Evolutionary conservation across 352 stramenopile genomes (phyloP).

Genomic region (Phytophthora vignae): DNA sequence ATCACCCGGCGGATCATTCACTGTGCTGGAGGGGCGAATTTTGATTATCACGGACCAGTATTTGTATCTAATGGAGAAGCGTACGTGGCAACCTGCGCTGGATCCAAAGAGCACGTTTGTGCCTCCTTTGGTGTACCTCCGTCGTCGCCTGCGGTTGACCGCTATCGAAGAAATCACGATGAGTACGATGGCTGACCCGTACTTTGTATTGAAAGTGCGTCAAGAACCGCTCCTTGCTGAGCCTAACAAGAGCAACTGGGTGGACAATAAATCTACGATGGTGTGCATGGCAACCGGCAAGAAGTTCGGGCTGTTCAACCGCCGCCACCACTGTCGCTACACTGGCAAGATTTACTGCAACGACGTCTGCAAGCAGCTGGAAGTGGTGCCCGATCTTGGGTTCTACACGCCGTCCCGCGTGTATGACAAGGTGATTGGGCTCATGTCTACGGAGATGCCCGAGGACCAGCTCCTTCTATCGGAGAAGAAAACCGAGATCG

Average conservation of each 20-base stretch:
- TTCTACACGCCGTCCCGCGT: constrained; percentile 86
- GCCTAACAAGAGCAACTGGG: constrained; percentile 85
- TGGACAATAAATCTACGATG: constrained; percentile 86
- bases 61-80: constrained; percentile 85
- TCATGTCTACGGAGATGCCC: constrained; percentile 84
- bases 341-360: constrained; percentile 89
- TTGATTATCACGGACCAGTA: constrained; percentile 77
- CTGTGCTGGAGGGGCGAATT: constrained; percentile 53
- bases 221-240: constrained; percentile 61
- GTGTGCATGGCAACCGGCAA: constrained; percentile 87
- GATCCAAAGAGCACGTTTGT: constrained; percentile 66
- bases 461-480: constrained; percentile 84
- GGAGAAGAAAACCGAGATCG: constrained; percentile 91
- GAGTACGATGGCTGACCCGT: constrained; percentile 85
- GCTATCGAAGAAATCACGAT: constrained; percentile 81
- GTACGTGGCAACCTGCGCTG: constrained; percentile 59
- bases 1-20: constrained; percentile 39
- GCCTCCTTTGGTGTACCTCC: constrained; percentile 75
- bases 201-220: constrained; percentile 75
- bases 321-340: constrained; percentile 89
- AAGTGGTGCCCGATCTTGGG: constrained; percentile 80
- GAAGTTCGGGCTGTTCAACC: constrained; percentile 90
- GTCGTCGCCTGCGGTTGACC: constrained; percentile 65
- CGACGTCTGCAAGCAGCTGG: constrained; percentile 82
- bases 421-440: constrained; percentile 78